Conservation (phyloP, 306 rosid species). For the Quercus dentata region DNA sequence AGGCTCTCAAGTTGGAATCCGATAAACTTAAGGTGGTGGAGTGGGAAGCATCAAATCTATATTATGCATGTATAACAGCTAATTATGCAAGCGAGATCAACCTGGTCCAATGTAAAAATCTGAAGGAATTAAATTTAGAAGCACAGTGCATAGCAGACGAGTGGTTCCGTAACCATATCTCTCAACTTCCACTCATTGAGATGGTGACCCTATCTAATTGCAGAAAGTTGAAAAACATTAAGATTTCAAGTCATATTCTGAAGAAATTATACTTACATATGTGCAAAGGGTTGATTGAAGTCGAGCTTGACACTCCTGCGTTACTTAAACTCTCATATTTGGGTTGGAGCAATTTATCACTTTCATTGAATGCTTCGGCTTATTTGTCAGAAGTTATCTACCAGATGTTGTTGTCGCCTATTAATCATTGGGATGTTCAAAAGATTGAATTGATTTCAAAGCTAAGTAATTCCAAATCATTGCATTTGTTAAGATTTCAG, state of each 20-base stretch:
- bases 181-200: constrained; percentile 5
- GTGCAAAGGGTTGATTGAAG: background rate
- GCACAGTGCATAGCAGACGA: constrained; percentile 8
- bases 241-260: background rate
- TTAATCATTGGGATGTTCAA: background rate
- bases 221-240: constrained; percentile 12
- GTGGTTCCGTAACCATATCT: background rate
- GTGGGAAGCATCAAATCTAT: too few relatives aligned
- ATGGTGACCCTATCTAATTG: background rate
- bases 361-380: constrained; percentile 5
- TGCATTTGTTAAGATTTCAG: background rate
- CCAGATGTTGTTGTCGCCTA: background rate
- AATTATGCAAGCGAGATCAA: too few relatives aligned
- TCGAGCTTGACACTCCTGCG: background rate
- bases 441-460: constrained; percentile 1
- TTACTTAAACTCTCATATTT: background rate
- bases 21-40: too few relatives aligned
- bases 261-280: background rate
- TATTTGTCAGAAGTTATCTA: background rate
- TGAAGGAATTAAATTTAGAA: background rate
- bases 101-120: background rate
- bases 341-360: background rate
- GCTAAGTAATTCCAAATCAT: background rate
- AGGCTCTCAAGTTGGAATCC: too few relatives aligned
- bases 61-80: too few relatives aligned